Conservation (phyloP, 306 rosid genomes). For the Canavalia ensiformis region DNA sequence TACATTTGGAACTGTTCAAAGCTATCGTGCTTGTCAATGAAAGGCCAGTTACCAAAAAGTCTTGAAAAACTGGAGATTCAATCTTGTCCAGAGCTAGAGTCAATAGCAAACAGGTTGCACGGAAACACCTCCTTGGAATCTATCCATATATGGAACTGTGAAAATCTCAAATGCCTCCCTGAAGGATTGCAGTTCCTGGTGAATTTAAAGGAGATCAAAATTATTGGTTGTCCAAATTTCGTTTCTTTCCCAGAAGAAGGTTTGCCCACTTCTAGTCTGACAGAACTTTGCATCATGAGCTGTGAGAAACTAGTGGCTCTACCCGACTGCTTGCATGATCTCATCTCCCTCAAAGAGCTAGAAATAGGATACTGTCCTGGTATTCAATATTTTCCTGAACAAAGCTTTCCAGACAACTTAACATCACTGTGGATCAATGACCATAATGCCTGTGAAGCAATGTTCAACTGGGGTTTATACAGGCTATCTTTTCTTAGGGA, state of each 20-base stretch:
- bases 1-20: constrained; percentile 37
- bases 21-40: neutral
- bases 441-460: neutral
- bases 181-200: constrained; percentile 24
- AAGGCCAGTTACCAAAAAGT: constrained; percentile 22
- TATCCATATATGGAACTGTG: constrained; percentile 41
- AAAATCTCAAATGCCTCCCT: constrained; percentile 35
- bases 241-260: constrained; percentile 26
- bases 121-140: constrained; percentile 35
- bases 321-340: constrained; percentile 5
- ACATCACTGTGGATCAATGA: neutral
- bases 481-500: constrained; percentile 35
- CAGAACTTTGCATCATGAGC: neutral
- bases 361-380: neutral
- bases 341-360: constrained; percentile 32
- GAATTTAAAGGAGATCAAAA: constrained; percentile 10
- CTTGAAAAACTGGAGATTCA: constrained; percentile 11
- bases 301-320: constrained; percentile 34
- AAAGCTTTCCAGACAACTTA: constrained; percentile 43
- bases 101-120: constrained; percentile 31
- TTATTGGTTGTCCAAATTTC: constrained; percentile 23
- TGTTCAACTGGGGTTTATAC: constrained; percentile 32
- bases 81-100: neutral
- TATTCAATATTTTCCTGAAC: neutral
- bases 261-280: neutral